phyloP scores from a whole-genome alignment of 2,329 filamentous ascomycete genomes.

The Aspergillus sp. region DNA sequence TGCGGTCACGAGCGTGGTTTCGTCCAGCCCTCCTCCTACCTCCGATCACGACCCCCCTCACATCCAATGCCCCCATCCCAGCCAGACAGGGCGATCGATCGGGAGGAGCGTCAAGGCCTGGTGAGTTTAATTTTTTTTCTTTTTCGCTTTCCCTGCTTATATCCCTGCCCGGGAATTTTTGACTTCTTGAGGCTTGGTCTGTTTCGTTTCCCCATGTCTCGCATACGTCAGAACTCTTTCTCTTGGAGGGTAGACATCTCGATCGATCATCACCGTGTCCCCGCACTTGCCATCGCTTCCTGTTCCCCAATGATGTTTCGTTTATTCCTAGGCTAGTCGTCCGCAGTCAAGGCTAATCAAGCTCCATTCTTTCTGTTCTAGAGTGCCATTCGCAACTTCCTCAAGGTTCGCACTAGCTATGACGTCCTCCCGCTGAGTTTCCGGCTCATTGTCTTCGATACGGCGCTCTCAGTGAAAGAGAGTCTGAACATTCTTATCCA shows the following conservation, averaged over 20 bases:
- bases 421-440: slow-evolving; percentile 96
- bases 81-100: slow-evolving; percentile 48
- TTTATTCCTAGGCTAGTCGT: background rate
- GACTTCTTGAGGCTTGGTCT: slow-evolving; percentile 3
- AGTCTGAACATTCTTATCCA: slow-evolving; percentile 93
- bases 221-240: slow-evolving; percentile 3
- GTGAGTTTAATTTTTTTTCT: slow-evolving; percentile 33
- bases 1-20: slow-evolving; percentile 47
- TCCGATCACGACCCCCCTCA: slow-evolving; percentile 41
- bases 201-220: slow-evolving; percentile 1
- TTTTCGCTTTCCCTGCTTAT: background rate
- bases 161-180: background rate
- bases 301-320: background rate
- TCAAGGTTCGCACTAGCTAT: slow-evolving; percentile 95
- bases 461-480: slow-evolving; percentile 92
- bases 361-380: slow-evolving; percentile 41
- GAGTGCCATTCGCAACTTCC: slow-evolving; percentile 91
- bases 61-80: slow-evolving; percentile 42
- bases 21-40: slow-evolving; percentile 50
- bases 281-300: background rate
- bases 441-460: slow-evolving; percentile 93
- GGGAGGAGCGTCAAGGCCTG: slow-evolving; percentile 51
- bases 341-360: slow-evolving; percentile 28
- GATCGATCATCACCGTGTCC: background rate
- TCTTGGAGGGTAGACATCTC: background rate